These are phyloP conservation scores for Claviceps monticola DNA, from an alignment of 2,329 filamentous ascomycete genomes.

Conservation along the genomic window DNA sequence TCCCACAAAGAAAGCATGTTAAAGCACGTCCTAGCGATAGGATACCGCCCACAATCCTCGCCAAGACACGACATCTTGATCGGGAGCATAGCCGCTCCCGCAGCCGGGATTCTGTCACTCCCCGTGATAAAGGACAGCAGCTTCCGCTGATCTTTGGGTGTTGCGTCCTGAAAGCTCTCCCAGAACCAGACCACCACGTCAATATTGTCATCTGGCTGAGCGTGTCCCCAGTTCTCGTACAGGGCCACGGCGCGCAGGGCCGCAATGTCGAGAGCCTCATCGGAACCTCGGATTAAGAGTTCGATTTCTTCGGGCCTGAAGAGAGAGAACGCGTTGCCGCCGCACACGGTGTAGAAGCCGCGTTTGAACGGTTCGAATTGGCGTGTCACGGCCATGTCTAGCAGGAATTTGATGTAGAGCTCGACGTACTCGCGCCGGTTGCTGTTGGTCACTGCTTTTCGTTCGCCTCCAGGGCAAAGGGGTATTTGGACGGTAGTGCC, in stretches of 20 bases:
- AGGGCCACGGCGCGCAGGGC: conserved; percentile 63
- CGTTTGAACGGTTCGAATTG: conserved; percentile 92
- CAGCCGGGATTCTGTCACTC: conserved; percentile 79
- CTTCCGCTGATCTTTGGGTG: conserved; percentile 57
- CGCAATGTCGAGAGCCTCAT: conserved; percentile 66
- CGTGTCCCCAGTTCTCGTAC: conserved; percentile 65
- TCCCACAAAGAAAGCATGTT: conserved; percentile 68
- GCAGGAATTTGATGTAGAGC: conserved; percentile 64
- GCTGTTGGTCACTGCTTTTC: conserved; percentile 62
- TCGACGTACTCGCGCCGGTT: conserved; percentile 82
- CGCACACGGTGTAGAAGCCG: conserved; percentile 85
- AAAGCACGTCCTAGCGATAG: conserved; percentile 82
- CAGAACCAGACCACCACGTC: conserved; percentile 77
- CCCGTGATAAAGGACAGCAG: conserved; percentile 80
- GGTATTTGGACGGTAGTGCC: conserved; percentile 53
- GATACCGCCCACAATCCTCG: conserved; percentile 60
- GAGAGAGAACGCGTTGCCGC: conserved; percentile 72
- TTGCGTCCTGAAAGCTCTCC: conserved; percentile 58
- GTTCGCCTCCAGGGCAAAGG: conserved; percentile 61
- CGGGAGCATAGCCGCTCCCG: conserved; percentile 65
- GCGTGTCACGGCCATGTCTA: conserved; percentile 62
- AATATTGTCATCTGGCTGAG: conserved; percentile 42
- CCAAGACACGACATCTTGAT: conserved; percentile 67
- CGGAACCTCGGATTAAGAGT: conserved; percentile 69
- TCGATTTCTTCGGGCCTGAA: conserved; percentile 90